phyloP scores from a whole-genome alignment of 2,329 filamentous ascomycete genomes.

The Whalleya microplaca region DNA sequence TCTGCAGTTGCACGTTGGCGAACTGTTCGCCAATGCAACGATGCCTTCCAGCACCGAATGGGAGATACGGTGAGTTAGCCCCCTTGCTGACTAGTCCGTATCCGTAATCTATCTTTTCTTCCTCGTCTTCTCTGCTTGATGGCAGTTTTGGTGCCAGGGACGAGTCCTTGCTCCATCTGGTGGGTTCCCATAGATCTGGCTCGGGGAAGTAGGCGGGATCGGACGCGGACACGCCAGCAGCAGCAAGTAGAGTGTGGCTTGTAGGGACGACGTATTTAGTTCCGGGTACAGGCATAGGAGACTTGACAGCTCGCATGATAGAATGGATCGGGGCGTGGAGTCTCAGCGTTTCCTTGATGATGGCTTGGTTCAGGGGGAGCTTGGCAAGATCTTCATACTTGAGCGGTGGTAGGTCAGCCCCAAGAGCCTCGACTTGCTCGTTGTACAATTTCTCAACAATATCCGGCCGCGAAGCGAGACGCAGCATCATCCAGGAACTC shows the following conservation, averaged over 20 bases:
- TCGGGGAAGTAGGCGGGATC: conserved; percentile 80
- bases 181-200: conserved; percentile 82
- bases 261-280: conserved; percentile 83
- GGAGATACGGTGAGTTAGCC: conserved; percentile 84
- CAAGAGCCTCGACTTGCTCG: conserved; percentile 77
- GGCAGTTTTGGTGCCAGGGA: conserved; percentile 54
- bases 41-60: conserved; percentile 91
- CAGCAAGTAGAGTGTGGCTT: conserved; percentile 79
- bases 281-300: conserved; percentile 80
- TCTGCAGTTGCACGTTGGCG: conserved; percentile 88
- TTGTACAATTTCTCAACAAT: conserved; percentile 80
- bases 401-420: conserved; percentile 73
- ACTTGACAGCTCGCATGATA: conserved; percentile 90
- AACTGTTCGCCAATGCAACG: conserved; percentile 97
- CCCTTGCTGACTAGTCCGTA: conserved; percentile 94
- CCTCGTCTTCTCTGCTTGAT: conserved; percentile 54
- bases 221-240: conserved; percentile 79
- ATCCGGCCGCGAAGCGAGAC: conserved; percentile 75
- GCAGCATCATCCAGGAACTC: conserved; percentile 82
- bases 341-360: conserved; percentile 90
- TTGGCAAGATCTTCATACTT: conserved; percentile 77
- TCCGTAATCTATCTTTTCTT: conserved; percentile 88
- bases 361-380: conserved; percentile 79
- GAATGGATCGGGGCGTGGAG: conserved; percentile 93
- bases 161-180: conserved; percentile 79